phyloP scores from a whole-genome alignment of 2,329 filamentous ascomycete species.

The Sarocladium oryzae region DNA sequence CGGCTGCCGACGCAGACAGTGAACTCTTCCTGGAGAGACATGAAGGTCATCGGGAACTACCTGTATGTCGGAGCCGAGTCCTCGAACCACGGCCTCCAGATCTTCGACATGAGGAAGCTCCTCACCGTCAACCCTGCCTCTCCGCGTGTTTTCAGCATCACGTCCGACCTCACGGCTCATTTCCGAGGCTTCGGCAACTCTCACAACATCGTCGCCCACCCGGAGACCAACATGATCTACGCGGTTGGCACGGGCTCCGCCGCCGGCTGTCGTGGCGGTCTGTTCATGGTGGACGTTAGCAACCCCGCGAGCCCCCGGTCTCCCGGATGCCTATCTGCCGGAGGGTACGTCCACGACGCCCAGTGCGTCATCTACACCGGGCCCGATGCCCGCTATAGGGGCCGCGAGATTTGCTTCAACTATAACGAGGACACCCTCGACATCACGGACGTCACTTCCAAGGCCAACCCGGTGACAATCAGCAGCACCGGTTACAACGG shows the following conservation, averaged over 20 bases:
- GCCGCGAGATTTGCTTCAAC: constrained; percentile 44
- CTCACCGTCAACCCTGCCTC: constrained; percentile 32
- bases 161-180: constrained; percentile 25
- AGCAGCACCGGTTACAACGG: constrained; percentile 47
- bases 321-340: constrained; percentile 40
- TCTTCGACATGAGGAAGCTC: constrained; percentile 56
- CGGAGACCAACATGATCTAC: constrained; percentile 37
- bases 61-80: constrained; percentile 36
- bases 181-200: constrained; percentile 24
- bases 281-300: constrained; percentile 49
- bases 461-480: constrained; percentile 35
- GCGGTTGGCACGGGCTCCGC: constrained; percentile 34
- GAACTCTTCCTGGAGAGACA: constrained; percentile 31
- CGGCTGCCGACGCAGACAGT: constrained; percentile 35
- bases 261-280: constrained; percentile 36
- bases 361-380: constrained; percentile 49
- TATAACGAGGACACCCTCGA: constrained; percentile 45
- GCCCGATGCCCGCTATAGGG: constrained; percentile 35
- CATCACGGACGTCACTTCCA: constrained; percentile 39
- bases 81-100: constrained; percentile 48
- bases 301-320: constrained; percentile 43
- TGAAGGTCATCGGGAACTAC: constrained; percentile 29
- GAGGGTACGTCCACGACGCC: constrained; percentile 45
- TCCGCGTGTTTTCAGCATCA: constrained; percentile 23
- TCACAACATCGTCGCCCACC: constrained; percentile 32